These are phyloP conservation scores for Flaveria ramosissima DNA, from an alignment of 129 eudicot genomes.

Conservation along the genomic window DNA sequence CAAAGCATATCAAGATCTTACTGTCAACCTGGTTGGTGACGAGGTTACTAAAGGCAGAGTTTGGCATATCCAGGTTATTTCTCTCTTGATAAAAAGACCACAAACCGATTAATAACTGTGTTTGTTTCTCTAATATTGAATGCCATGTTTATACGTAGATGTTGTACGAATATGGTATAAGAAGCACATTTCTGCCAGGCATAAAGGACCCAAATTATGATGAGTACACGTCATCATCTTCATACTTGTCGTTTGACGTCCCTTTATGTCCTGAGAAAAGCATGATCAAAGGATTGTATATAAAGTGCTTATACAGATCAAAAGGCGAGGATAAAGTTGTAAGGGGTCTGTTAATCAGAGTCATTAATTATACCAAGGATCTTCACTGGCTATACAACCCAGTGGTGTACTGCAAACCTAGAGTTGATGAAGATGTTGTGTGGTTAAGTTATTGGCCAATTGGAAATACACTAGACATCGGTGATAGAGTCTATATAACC, in stretches of 20 bases:
- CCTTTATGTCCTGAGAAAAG: background rate
- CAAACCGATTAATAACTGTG: background rate
- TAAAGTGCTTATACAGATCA: background rate
- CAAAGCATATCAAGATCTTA: background rate
- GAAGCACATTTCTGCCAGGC: background rate
- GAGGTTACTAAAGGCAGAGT: background rate
- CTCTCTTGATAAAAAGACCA: background rate
- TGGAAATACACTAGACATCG: constrained; percentile 11
- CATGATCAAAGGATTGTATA: background rate
- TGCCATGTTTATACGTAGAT: background rate
- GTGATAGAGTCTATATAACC: constrained; percentile 20
- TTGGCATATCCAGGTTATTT: background rate
- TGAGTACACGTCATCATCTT: background rate
- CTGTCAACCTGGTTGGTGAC: background rate
- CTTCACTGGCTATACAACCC: constrained; percentile 22
- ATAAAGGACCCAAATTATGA: background rate
- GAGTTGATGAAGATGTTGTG: constrained; percentile 12
- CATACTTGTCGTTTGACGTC: background rate
- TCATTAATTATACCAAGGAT: background rate
- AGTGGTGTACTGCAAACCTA: background rate
- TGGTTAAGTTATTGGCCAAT: constrained; percentile 41
- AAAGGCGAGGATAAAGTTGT: background rate
- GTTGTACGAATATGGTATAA: background rate
- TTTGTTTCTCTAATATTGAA: background rate
- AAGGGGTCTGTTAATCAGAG: background rate